A percentile compares a stretch with the other conserved stretches of the same genome.
phyloP scores from a whole-genome alignment of 1,139 yeast genomes.

The Nakaseomyces glabratus region DNA sequence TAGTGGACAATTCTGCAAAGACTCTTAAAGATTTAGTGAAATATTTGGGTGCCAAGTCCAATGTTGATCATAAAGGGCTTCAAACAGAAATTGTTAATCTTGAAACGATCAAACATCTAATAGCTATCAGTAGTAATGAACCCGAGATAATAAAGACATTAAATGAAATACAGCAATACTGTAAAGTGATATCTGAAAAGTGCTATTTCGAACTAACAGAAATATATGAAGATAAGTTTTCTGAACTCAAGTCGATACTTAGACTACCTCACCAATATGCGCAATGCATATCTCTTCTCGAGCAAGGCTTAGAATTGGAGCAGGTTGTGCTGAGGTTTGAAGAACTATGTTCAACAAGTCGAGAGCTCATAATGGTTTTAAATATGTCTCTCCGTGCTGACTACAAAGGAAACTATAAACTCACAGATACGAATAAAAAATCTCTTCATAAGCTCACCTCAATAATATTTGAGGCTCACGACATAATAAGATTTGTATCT shows the following conservation, averaged over 20 bases:
- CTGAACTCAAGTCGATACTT: constrained; percentile 60
- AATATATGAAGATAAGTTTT: constrained; percentile 35
- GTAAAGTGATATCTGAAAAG: no score
- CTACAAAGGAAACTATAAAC: constrained; percentile 22
- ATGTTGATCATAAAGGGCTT: no score
- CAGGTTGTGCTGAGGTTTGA: constrained; percentile 33
- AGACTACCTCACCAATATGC: constrained; percentile 61
- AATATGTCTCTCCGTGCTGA: constrained; percentile 62
- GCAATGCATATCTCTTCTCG: constrained; percentile 42
- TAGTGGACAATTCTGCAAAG: no score
- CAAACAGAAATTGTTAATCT: no score
- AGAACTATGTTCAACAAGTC: constrained; percentile 19
- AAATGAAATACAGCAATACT: no score
- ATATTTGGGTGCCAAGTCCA: no score
- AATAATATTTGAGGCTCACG: constrained; percentile 40
- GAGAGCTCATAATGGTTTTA: constrained; percentile 62
- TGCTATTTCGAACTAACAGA: neutral
- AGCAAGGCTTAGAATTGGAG: constrained; percentile 25
- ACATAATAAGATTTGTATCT: constrained; percentile 39
- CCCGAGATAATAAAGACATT: no score
- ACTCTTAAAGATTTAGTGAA: no score
- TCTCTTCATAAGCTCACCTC: constrained; percentile 41
- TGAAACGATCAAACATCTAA: no score
- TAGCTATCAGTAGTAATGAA: no score
- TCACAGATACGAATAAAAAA: constrained; percentile 35